Evolutionary conservation across 768 basidiomycete genomes (phyloP), one percentile per base, ranked within the genome.

Genomic region (Termitomyces sp.): DNA sequence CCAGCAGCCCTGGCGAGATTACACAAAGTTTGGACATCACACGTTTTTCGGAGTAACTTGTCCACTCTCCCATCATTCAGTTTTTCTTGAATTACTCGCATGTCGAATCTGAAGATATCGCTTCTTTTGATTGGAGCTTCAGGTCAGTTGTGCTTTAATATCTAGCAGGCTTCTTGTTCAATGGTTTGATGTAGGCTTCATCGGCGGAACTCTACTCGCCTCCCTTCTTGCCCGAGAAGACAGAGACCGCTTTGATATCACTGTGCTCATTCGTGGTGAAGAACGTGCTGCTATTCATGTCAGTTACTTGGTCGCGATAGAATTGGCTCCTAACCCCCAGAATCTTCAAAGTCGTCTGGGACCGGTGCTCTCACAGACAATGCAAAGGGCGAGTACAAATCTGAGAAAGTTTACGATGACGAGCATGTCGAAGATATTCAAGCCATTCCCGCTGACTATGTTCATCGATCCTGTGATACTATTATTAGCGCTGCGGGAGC

Each of bases 391-490:
- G 58, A 62, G 40, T 55, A 48, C 40, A 56, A 56, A 13, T 40
- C 50, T 5, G 62, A 62, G 16, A 62, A 62, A 14, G 34, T 62
- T 5, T 62, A 59, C 53, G 58, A 62, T 47, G 62, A 62, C 22
- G 62, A 62, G 51, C 58, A 55, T 42, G 62, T 62, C 24, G 56
- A 59, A 45, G 62, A 56, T 16, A 62, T 62, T n/a, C 51, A 59
- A 39, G 62, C 62, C 32, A 62, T 62, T 24, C 62, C 62, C 26
- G 53, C 37, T 2, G 58, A 62, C 37, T 62, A 59, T 16, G 62
- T 62, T 22, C 62, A 62, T 43, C 55, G 58, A 33, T 45, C 62
- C 32, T 59, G 62, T 18, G 62, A 62, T 46, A 57, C 20, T 39
- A 18, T 51, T 10, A 48, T 62, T 32, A 62, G 62, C 33, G 53